Evolutionary conservation across 768 basidiomycete species (phyloP), one percentile per base, ranked within the genome.

Genomic region (Tricholomella constricta): DNA sequence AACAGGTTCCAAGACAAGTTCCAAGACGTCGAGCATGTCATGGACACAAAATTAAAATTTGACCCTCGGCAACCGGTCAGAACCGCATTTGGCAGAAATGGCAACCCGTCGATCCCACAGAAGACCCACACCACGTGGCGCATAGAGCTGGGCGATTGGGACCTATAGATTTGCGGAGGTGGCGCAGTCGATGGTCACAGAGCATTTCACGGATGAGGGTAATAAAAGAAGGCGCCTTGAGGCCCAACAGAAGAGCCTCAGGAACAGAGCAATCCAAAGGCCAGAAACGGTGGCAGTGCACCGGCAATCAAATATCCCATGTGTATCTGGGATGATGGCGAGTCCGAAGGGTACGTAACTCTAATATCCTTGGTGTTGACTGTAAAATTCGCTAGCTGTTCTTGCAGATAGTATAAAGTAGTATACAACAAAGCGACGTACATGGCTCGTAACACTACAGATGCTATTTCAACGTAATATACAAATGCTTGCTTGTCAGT

Each of bases 401-500:
- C n/a, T n/a, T n/a, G n/a, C n/a, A n/a, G n/a, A n/a, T n/a, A n/a
- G n/a, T n/a, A n/a, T n/a, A n/a, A n/a, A n/a, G n/a, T n/a, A n/a
- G n/a, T n/a, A n/a, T n/a, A n/a, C n/a, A n/a, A n/a, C n/a, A n/a
- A n/a, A n/a, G n/a, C n/a, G n/a, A n/a, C n/a, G n/a, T n/a, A n/a
- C n/a, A n/a, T n/a, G n/a, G n/a, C n/a, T n/a, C n/a, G n/a, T n/a
- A n/a, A n/a, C n/a, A n/a, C 41, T 27, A 43, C 25, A 43, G 25
- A 43, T 14, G 31, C 31, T 15, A 62, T 34, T 81, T 75, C 59
- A 79, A 57, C 3, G 73, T 77, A 46, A 81, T 80, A 64, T 76
- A 79, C 69, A 94, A 65, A 66, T 91, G 88, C 57, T 83, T 86
- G 51, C 82, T 85, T 43, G 85, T 81, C 51, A 91, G 63, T 7